These are phyloP conservation scores for Rhizophagus sp. DNA, from an alignment of 192 early-diverging fungal genomes.

Conservation along the genomic window DNA sequence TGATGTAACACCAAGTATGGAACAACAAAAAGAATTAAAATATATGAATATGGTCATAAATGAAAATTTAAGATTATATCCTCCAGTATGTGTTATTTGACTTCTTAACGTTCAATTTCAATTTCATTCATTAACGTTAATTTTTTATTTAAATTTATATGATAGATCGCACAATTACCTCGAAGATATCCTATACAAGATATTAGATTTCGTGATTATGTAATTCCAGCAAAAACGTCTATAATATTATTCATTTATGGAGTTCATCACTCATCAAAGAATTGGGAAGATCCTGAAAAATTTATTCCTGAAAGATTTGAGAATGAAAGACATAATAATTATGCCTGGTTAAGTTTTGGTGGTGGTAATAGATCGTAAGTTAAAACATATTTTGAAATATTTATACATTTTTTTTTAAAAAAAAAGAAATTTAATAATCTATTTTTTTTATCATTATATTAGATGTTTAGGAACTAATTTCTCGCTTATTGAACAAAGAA, in stretches of 20 bases:
- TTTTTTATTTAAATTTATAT: neutral
- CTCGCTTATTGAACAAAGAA: neutral
- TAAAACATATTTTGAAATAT: neutral
- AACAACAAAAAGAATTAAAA: slow-evolving; percentile 4
- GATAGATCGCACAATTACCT: neutral
- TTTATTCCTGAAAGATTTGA: slow-evolving; percentile 2
- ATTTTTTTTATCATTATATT: too few species aligned
- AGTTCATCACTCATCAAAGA: neutral
- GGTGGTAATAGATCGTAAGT: neutral
- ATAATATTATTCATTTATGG: neutral
- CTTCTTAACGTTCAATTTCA: neutral
- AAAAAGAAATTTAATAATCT: too few species aligned
- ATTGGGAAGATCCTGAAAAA: slow-evolving; percentile 9
- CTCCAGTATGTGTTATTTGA: neutral
- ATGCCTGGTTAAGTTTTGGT: neutral
- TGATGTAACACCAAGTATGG: neutral
- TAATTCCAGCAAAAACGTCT: neutral
- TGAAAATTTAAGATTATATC: slow-evolving; percentile 4
- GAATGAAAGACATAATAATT: neutral
- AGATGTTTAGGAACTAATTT: neutral
- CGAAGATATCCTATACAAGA: neutral
- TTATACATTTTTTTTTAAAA: too few species aligned
- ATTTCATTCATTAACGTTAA: neutral
- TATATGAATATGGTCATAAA: neutral
- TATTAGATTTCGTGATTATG: neutral